Conservation (phyloP, 2,329 filamentous ascomycete genomes). For the Pseudopithomyces chartarum region DNA sequence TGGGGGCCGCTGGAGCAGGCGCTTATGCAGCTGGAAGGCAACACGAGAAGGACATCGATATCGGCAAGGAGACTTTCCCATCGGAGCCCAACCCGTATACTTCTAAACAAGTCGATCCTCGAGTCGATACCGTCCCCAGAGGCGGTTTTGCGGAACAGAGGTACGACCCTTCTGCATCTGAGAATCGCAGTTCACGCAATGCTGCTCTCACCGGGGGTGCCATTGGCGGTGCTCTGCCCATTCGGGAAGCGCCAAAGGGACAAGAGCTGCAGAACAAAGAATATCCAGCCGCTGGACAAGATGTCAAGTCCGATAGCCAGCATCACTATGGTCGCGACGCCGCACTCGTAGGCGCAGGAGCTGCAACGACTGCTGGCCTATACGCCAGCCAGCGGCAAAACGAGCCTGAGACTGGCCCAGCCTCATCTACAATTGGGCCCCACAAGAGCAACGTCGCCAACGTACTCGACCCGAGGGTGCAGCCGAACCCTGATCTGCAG, state of each 20-base stretch:
- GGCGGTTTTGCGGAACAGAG: conserved; percentile 22
- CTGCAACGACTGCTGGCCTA: conserved; percentile 14
- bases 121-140: conserved; percentile 23
- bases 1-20: conserved; percentile 29
- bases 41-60: conserved; percentile 11
- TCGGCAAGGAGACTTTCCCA: conserved; percentile 14
- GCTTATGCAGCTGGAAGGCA: conserved; percentile 24
- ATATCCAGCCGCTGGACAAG: conserved; percentile 5
- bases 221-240: conserved; percentile 9
- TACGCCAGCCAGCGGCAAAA: conserved; percentile 22
- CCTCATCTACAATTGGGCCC: conserved; percentile 32
- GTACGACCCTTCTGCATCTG: conserved; percentile 23
- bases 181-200: conserved; percentile 9
- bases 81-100: conserved; percentile 31
- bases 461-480: conserved; percentile 39
- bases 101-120: conserved; percentile 33
- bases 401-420: conserved; percentile 24
- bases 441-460: conserved; percentile 41
- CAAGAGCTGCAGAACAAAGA: neutral
- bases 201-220: conserved; percentile 14
- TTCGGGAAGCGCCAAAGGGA: neutral
- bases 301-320: conserved; percentile 16
- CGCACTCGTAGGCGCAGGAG: conserved; percentile 24
- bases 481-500: conserved; percentile 24
- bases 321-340: conserved; percentile 35